phyloP scores from a whole-genome alignment of 108 stramenopile genomes.

The Aureococcus anophagefferens region DNA sequence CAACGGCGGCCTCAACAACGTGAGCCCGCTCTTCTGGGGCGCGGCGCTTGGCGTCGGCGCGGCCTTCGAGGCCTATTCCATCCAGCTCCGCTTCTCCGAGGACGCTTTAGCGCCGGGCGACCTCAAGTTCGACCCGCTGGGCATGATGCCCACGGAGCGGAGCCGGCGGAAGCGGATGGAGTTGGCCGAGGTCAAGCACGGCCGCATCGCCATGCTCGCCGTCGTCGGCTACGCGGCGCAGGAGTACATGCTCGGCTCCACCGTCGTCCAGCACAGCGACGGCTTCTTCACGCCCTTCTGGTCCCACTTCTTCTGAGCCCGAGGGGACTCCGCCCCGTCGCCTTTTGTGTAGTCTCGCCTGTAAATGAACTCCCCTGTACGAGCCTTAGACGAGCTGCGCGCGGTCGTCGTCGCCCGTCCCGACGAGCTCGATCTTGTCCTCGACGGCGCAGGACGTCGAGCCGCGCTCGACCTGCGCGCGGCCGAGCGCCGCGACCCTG shows the following conservation, averaged over 20 bases:
- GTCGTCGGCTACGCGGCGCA: constrained; percentile 69
- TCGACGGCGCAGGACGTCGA: no score
- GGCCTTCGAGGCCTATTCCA: constrained; percentile 60
- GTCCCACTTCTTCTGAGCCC: background rate
- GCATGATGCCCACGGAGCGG: constrained; percentile 43
- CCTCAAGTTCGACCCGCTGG: constrained; percentile 70
- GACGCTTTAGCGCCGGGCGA: constrained; percentile 59
- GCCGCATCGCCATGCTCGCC: constrained; percentile 81
- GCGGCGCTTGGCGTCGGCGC: constrained; percentile 50
- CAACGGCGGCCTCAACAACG: constrained; percentile 71
- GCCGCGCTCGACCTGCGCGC: no score
- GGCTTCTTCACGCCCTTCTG: constrained; percentile 69
- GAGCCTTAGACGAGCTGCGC: no score
- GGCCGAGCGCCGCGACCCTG: no score
- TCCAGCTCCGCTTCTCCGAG: constrained; percentile 30
- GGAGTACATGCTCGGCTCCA: constrained; percentile 55
- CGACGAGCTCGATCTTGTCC: no score
- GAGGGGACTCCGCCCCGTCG: no score
- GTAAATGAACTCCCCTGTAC: no score
- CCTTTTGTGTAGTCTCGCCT: no score
- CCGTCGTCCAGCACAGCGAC: constrained; percentile 68
- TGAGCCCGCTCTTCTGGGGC: constrained; percentile 67
- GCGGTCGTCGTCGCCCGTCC: no score
- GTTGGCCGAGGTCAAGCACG: constrained; percentile 74
- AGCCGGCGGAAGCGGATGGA: constrained; percentile 56